Conservation (phyloP, 106 monocot genomes). For the Dioscorea zingiberensis region DNA sequence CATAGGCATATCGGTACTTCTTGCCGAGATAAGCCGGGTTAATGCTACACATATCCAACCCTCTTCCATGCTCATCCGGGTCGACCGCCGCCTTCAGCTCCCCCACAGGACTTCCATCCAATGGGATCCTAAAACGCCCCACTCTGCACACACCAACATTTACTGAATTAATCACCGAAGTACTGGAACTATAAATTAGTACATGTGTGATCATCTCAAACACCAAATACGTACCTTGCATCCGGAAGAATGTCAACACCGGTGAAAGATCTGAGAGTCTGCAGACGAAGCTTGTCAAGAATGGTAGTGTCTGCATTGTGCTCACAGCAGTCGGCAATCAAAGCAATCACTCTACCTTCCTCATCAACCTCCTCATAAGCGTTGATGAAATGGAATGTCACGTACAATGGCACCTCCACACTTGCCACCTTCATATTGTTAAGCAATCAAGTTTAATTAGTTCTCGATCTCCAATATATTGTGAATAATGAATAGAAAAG, state of each 20-base stretch:
- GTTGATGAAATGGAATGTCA: slow-evolving; percentile 98
- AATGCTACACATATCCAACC: slow-evolving; percentile 93
- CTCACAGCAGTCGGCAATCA: slow-evolving; percentile 94
- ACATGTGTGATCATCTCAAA: no score
- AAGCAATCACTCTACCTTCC: slow-evolving; percentile 57
- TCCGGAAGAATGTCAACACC: slow-evolving; percentile 72
- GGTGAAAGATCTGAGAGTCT: slow-evolving; percentile 45
- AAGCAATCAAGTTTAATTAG: neutral
- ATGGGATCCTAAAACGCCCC: slow-evolving; percentile 77
- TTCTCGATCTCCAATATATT: no score
- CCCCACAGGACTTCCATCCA: slow-evolving; percentile 70
- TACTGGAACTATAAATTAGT: no score
- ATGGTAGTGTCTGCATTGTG: slow-evolving; percentile 70
- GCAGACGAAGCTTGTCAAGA: slow-evolving; percentile 73
- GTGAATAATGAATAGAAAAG: no score
- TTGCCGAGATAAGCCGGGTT: slow-evolving; percentile 70
- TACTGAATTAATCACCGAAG: neutral
- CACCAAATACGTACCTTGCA: slow-evolving; percentile 52
- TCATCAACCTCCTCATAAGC: slow-evolving; percentile 83
- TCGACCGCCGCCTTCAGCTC: slow-evolving; percentile 62
- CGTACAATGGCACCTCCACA: slow-evolving; percentile 82
- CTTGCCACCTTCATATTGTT: slow-evolving; percentile 47
- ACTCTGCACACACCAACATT: slow-evolving; percentile 40
- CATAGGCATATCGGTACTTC: slow-evolving; percentile 80
- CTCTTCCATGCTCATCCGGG: slow-evolving; percentile 75